Conservation (phyloP, 2,329 filamentous ascomycete species). For the Monilinia fructicola region DNA sequence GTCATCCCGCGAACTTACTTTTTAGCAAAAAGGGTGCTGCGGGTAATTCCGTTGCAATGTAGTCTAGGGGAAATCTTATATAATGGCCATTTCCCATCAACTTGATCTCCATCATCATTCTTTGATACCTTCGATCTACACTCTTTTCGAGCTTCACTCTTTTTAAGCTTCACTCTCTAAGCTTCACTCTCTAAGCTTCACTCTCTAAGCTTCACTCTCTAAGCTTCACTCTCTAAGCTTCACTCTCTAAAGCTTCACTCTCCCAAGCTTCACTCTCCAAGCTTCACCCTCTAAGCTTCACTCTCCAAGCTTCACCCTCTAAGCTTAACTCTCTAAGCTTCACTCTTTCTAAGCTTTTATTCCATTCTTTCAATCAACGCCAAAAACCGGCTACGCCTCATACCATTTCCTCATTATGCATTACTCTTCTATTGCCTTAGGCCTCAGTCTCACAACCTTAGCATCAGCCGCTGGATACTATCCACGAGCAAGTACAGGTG, state of each 20-base stretch:
- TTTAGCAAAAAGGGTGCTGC: background rate
- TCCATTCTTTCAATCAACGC: background rate
- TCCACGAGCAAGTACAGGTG: constrained; percentile 5
- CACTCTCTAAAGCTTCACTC: too few species aligned
- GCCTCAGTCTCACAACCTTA: background rate
- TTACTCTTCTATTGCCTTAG: background rate
- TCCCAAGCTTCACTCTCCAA: background rate
- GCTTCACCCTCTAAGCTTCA: too few species aligned
- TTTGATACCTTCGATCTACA: background rate
- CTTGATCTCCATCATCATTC: background rate
- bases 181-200: too few species aligned
- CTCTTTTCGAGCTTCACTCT: background rate
- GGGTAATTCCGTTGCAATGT: background rate
- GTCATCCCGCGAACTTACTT: background rate
- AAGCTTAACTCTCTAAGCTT: too few species aligned
- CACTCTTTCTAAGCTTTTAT: background rate
- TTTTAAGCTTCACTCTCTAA: background rate
- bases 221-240: background rate
- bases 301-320: too few species aligned
- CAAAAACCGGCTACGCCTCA: background rate
- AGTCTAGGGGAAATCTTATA: background rate
- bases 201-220: too few species aligned
- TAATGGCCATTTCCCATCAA: background rate
- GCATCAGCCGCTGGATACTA: constrained; percentile 3
- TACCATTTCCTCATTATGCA: constrained; percentile 12